Percentiles rank a stretch among this genome's conserved stretches.
Evolutionary conservation across 345 rosid genomes (phyloP).

Genomic region (Eutrema heterophyllum): DNA sequence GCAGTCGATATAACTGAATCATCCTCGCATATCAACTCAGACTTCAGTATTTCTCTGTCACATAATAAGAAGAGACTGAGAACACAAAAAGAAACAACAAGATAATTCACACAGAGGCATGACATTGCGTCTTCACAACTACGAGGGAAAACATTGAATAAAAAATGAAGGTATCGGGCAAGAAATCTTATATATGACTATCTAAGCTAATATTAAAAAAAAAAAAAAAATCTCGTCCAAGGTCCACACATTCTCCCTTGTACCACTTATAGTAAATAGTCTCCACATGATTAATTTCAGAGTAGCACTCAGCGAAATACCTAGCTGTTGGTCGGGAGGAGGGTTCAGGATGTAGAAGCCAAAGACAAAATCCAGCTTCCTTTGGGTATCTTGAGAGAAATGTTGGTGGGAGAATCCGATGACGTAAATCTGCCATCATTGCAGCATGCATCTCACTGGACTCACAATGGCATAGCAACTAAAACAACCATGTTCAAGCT

Average conservation of each 20-base stretch:
- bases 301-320: conserved; percentile 33
- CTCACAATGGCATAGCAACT: conserved; percentile 57
- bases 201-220: background rate
- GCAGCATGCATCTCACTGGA: conserved; percentile 45
- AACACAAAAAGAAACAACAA: conserved; percentile 3
- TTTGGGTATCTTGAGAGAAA: conserved; percentile 56
- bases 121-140: conserved; percentile 1
- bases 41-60: conserved; percentile 79
- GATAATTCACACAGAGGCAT: background rate
- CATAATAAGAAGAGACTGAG: conserved; percentile 18
- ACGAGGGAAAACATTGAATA: background rate
- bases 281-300: background rate
- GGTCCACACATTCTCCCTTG: background rate
- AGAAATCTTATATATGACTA: conserved; percentile 6
- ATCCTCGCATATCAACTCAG: conserved; percentile 51
- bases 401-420: conserved; percentile 54
- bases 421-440: conserved; percentile 54
- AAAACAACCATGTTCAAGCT: conserved; percentile 33
- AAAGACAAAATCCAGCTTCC: conserved; percentile 83
- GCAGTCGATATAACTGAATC: conserved; percentile 27
- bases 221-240: background rate
- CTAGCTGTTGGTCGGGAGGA: conserved; percentile 70
- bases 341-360: conserved; percentile 82
- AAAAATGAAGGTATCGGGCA: background rate
- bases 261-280: conserved; percentile 11